These are phyloP conservation scores for Chytridiales sp. DNA, from an alignment of 371 early-diverging fungal genomes.

Conservation along the genomic window DNA sequence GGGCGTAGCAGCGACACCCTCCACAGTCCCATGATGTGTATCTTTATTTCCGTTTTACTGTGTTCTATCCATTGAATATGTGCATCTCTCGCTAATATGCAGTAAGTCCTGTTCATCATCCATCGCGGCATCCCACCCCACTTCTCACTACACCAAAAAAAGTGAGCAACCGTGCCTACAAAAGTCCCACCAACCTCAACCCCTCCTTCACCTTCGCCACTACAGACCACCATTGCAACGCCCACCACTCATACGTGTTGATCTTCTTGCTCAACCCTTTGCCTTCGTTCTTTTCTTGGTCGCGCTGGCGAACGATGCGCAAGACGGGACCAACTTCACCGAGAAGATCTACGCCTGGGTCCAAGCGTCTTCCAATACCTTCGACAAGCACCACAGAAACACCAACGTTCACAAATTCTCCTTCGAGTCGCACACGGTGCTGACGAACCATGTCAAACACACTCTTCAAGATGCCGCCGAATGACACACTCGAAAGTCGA, in stretches of 20 bases:
- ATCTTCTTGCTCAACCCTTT: not conserved
- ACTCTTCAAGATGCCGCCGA: slow-evolving; percentile 71
- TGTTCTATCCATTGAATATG: too few relatives aligned
- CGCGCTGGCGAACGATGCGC: too few relatives aligned
- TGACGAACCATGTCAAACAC: slow-evolving; percentile 83
- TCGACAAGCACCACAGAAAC: slow-evolving; percentile 89
- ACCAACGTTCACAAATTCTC: slow-evolving; percentile 89
- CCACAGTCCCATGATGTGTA: too few relatives aligned
- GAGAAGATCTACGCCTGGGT: slow-evolving; percentile 89
- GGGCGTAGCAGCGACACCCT: too few relatives aligned
- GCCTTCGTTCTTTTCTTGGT: too few relatives aligned
- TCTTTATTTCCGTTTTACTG: too few relatives aligned
- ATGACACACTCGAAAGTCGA: slow-evolving; percentile 72
- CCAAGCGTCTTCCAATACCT: slow-evolving; percentile 88
- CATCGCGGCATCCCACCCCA: too few relatives aligned
- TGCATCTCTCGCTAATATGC: too few relatives aligned
- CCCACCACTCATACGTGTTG: not conserved
- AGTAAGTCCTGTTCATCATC: too few relatives aligned
- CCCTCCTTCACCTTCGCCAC: not conserved
- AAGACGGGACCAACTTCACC: slow-evolving; percentile 32
- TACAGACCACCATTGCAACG: not conserved
- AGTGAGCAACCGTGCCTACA: too few relatives aligned
- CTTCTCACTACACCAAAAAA: too few relatives aligned
- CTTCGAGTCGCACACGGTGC: slow-evolving; percentile 91
- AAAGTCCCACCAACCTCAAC: not conserved